These are phyloP conservation scores for Thuidium tamariscinum DNA, from an alignment of 225 moss, liverwort and hornwort genomes.

Conservation along the genomic window DNA sequence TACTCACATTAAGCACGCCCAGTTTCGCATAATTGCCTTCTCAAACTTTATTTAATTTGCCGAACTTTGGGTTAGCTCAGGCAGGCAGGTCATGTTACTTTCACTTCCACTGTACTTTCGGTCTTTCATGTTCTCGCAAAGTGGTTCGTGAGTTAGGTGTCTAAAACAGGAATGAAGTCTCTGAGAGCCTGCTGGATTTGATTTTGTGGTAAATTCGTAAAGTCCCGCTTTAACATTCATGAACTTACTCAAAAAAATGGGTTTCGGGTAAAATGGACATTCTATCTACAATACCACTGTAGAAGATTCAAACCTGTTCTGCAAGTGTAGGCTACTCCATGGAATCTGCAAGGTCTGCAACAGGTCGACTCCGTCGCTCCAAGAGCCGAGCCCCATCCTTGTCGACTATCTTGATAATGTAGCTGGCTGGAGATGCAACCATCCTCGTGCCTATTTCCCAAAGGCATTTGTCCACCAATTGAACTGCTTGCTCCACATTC, in stretches of 20 bases:
- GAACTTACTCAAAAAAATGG: no score
- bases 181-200: not conserved
- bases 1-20: not conserved
- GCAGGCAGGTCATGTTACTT: not conserved
- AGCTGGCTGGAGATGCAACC: conserved; percentile 27
- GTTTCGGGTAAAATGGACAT: no score
- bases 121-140: not conserved
- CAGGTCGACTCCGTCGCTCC: conserved; percentile 1
- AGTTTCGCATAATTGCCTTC: not conserved
- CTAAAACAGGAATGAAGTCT: not conserved
- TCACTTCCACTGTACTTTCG: not conserved
- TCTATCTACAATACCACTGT: not conserved
- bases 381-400: conserved; percentile 22
- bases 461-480: conserved; percentile 23
- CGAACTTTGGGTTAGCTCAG: not conserved
- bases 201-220: not conserved
- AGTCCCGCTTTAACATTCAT: not conserved
- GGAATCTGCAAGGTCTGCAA: not conserved
- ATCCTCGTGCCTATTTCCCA: conserved; percentile 32
- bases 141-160: no score
- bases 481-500: conserved; percentile 17
- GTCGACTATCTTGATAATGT: conserved; percentile 31
- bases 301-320: no score
- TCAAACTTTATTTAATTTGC: no score
- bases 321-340: not conserved